These are phyloP conservation scores for Nicotiana attenuata DNA, from an alignment of 257 asterid genomes.

Conservation along the genomic window DNA sequence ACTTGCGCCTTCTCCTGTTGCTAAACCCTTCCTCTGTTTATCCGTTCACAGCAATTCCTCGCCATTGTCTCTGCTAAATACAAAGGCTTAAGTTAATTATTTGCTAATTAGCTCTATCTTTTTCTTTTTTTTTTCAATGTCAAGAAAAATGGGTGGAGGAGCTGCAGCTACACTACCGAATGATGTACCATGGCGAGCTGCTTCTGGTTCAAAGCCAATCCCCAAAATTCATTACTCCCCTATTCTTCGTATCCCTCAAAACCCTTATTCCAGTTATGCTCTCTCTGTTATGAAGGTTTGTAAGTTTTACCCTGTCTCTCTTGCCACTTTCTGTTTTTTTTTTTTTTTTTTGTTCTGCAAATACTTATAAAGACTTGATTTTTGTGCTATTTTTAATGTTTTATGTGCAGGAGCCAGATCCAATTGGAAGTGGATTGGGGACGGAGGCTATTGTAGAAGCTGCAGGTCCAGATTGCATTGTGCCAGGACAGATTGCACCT, in stretches of 20 bases:
- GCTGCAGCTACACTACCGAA: constrained; percentile 46
- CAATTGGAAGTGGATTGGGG: constrained; percentile 73
- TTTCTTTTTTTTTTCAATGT: too few species aligned
- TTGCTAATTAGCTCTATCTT: too few species aligned
- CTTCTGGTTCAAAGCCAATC: constrained; percentile 58
- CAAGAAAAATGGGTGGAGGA: constrained; percentile 49
- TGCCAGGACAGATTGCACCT: constrained; percentile 78
- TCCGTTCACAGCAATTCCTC: too few species aligned
- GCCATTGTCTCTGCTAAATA: too few species aligned
- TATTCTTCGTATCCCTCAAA: constrained; percentile 61
- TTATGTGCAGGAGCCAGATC: constrained; percentile 34
- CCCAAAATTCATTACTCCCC: constrained; percentile 91
- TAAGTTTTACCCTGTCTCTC: background rate
- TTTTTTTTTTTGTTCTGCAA: background rate
- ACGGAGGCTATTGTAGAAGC: constrained; percentile 82
- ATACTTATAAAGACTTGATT: background rate
- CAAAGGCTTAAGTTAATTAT: too few species aligned
- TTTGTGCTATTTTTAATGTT: background rate
- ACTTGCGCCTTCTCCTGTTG: too few species aligned
- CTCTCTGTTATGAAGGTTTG: constrained; percentile 68
- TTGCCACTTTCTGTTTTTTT: background rate
- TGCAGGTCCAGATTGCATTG: constrained; percentile 94
- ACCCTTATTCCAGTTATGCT: constrained; percentile 60
- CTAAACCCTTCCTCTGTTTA: too few species aligned
- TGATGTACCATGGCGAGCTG: constrained; percentile 89